Base-by-base conservation (phyloP, 2,329 filamentous ascomycete species). In the Saccharata proteae region DNA sequence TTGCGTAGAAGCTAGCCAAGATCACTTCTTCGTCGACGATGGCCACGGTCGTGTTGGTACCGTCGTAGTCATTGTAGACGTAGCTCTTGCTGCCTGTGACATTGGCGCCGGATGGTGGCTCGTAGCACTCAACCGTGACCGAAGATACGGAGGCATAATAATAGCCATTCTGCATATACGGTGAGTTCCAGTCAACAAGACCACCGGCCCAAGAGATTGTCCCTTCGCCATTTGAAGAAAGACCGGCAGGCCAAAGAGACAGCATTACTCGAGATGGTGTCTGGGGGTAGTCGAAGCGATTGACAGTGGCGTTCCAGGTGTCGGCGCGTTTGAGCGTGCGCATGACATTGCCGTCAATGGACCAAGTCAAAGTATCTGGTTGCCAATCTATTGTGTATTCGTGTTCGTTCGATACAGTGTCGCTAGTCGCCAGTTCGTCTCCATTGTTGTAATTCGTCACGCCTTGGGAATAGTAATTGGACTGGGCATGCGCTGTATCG, bases 391-490 rank as follows among this genome's bases (percentile, higher is more conserved):
- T 80, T 53, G 88, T 83, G 61, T 96, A 98, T 22, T 79, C 79
- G 65, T 98, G 90, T 55, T 69, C 83, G 45, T 85, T 74, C 34
- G 67, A 55, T 52, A 80, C 86, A 3, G 83, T 86, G 19, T 35
- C 25, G 14, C 92, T 69, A 15, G 65, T 58, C 2, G 70, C 69
- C 28, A 85, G 72, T 54, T 93, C 88, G 33, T 57, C 65, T 7
- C 74, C 77, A 52, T 94, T 82, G 41, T 71, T 63, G 51, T 93
- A 96, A 55, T 88, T 69, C 22, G 83, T 78, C 40, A 94, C 78
- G 50, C 90, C 90, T 62, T 94, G 86, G 62, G 80, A 94, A 62
- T 94, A 98, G 66, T 77, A 98, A 64, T 98, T 98, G 52, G 85
- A 90, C 64, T 98, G 86, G 12, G 80, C 82, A 40, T 69, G 71